These are phyloP conservation scores for Panellus pusillus DNA, from an alignment of 768 basidiomycete genomes.

Conservation along the genomic window DNA sequence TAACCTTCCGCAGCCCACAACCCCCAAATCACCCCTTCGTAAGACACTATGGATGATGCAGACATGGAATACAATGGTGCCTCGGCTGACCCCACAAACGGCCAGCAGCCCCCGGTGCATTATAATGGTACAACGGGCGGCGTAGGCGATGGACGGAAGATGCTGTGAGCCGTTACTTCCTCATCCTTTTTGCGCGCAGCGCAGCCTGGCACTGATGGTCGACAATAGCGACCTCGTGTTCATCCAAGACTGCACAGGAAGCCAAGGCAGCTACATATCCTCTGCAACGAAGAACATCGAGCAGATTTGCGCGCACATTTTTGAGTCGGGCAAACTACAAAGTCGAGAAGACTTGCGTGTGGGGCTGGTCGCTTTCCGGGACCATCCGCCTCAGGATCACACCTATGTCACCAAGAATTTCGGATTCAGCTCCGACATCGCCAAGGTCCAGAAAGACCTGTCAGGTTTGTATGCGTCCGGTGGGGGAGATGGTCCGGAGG, in stretches of 20 bases:
- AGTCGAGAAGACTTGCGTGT: conserved; percentile 85
- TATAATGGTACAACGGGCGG: conserved; percentile 28
- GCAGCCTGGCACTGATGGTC: conserved; percentile 20
- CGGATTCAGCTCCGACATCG: conserved; percentile 91
- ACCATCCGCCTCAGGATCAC: conserved; percentile 97
- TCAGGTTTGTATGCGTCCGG: conserved; percentile 85
- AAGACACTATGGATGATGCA: conserved; percentile 61
- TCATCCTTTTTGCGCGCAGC: conserved; percentile 9
- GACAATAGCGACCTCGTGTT: conserved; percentile 82
- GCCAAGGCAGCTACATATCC: conserved; percentile 87
- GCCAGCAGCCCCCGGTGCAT: conserved; percentile 37
- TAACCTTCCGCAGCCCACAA: conserved; percentile 7
- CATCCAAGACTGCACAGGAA: conserved; percentile 93
- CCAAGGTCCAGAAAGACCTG: conserved; percentile 81
- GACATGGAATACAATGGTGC: conserved; percentile 70
- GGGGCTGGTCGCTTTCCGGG: conserved; percentile 91
- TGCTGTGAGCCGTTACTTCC: conserved; percentile 56
- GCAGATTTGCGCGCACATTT: conserved; percentile 91
- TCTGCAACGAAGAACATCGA: conserved; percentile 96
- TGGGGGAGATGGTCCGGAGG: conserved; percentile 92
- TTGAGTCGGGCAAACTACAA: conserved; percentile 91
- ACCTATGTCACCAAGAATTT: conserved; percentile 93
- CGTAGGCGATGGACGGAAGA: conserved; percentile 54
- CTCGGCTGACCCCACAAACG: conserved; percentile 34
- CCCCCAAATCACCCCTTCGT: conserved; percentile 6